These are phyloP conservation scores for Solanum hybrid DNA, from an alignment of 305 asterid species.

Conservation along the genomic window DNA sequence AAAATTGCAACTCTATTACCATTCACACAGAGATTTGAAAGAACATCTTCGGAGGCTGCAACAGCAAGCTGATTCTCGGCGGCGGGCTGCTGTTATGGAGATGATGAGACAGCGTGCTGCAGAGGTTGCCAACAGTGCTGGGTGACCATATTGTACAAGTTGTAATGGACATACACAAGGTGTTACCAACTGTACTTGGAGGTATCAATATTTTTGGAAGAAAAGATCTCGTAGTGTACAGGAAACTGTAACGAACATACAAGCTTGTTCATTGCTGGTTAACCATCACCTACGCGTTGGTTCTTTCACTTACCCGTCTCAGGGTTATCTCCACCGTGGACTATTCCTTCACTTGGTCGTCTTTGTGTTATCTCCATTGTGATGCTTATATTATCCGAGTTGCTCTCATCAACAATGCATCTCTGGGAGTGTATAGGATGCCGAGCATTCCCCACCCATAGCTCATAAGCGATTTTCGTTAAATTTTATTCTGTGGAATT, in stretches of 20 bases:
- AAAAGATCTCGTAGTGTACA: not conserved
- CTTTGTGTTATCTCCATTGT: not conserved
- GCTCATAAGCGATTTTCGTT: not conserved
- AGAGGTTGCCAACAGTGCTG: conserved; percentile 68
- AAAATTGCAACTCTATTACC: not conserved
- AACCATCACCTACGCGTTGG: not conserved
- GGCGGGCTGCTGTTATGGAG: conserved; percentile 96
- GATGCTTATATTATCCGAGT: not conserved
- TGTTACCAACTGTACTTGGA: not conserved
- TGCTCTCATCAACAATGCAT: not conserved
- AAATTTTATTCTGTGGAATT: not conserved
- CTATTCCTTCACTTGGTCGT: not conserved
- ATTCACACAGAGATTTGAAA: conserved; percentile 64
- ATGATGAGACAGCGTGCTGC: conserved; percentile 99
- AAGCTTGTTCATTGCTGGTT: not conserved
- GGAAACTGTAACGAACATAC: not conserved
- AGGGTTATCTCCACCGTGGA: not conserved
- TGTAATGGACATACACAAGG: not conserved
- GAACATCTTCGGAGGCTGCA: conserved; percentile 79
- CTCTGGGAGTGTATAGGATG: not conserved
- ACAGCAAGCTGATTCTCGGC: conserved; percentile 90
- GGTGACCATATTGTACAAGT: conserved; percentile 33
- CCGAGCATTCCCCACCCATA: not conserved
- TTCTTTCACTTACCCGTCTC: not conserved
- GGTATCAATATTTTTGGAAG: not conserved